These are phyloP conservation scores for Pseudoturritis turrita DNA, from an alignment of 345 rosid species.

Conservation along the genomic window DNA sequence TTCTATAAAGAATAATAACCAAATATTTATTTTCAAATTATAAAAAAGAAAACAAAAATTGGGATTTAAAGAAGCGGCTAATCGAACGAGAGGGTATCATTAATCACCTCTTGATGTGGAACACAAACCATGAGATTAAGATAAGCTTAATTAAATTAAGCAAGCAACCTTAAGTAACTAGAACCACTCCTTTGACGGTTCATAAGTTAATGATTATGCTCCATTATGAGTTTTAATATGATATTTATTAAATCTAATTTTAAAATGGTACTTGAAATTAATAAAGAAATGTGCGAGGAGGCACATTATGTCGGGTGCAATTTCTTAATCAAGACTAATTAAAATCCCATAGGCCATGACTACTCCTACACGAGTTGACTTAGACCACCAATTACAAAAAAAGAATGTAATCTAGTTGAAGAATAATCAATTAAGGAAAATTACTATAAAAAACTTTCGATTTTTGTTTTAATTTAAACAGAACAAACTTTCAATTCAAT, in stretches of 20 bases:
- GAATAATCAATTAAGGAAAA: too few relatives aligned
- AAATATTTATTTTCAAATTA: not conserved
- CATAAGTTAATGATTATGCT: constrained; percentile 30
- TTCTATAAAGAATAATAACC: not conserved
- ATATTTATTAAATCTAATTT: not conserved
- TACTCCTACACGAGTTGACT: constrained; percentile 19
- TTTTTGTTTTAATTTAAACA: too few relatives aligned
- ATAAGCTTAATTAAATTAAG: constrained; percentile 19
- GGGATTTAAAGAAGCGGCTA: constrained; percentile 14
- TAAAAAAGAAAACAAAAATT: not conserved
- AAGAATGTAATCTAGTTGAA: constrained; percentile 12
- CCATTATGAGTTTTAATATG: constrained; percentile 26
- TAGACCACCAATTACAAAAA: not conserved
- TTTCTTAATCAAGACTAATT: constrained; percentile 17
- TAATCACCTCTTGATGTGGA: constrained; percentile 8
- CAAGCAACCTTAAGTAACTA: constrained; percentile 16
- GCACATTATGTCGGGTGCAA: constrained; percentile 7
- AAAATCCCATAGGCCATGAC: constrained; percentile 1
- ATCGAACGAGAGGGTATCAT: constrained; percentile 3
- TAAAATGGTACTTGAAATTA: constrained; percentile 4
- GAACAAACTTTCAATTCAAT: too few relatives aligned
- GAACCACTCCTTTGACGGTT: constrained; percentile 36
- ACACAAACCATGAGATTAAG: constrained; percentile 14
- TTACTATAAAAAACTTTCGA: too few relatives aligned
- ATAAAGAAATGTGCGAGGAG: constrained; percentile 21